phyloP scores from a whole-genome alignment of 257 asterid species.

The Scutellaria galericulata region DNA sequence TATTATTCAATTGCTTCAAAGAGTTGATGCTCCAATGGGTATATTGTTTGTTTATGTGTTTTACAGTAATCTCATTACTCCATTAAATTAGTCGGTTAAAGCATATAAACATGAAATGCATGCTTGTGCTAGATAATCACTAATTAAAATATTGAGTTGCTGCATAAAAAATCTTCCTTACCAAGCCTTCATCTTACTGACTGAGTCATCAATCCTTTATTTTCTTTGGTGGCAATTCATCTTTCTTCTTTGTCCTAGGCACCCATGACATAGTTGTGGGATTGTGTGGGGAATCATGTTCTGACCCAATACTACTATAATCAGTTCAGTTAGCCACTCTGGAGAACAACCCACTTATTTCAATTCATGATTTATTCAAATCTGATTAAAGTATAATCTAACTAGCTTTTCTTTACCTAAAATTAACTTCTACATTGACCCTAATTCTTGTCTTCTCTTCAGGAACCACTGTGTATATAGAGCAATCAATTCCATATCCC shows the following conservation, averaged over 20 bases:
- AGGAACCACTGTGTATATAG: constrained; percentile 86
- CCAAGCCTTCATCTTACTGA: background rate
- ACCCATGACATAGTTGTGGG: constrained; percentile 4
- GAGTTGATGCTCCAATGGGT: constrained; percentile 78
- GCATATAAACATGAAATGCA: background rate
- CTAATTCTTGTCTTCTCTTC: constrained; percentile 37
- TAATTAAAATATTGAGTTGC: background rate
- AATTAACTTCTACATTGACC: constrained; percentile 28
- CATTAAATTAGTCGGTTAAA: constrained; percentile 8
- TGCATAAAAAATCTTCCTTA: background rate
- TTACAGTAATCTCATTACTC: constrained; percentile 10
- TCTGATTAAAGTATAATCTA: constrained; percentile 6
- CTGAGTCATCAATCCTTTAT: background rate
- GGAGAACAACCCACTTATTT: constrained; percentile 2
- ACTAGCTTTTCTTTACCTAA: constrained; percentile 21
- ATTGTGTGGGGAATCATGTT: background rate
- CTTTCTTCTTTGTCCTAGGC: constrained; percentile 19
- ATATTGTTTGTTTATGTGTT: constrained; percentile 32
- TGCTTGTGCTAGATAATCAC: background rate
- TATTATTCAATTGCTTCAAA: constrained; percentile 71
- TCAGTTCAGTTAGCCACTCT: background rate
- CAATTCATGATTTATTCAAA: background rate
- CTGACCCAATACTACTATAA: background rate
- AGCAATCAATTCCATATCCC: constrained; percentile 85
- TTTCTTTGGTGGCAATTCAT: background rate